Evolutionary conservation across 768 basidiomycete genomes (phyloP).

Genomic region (Cystofilobasidium macerans): DNA sequence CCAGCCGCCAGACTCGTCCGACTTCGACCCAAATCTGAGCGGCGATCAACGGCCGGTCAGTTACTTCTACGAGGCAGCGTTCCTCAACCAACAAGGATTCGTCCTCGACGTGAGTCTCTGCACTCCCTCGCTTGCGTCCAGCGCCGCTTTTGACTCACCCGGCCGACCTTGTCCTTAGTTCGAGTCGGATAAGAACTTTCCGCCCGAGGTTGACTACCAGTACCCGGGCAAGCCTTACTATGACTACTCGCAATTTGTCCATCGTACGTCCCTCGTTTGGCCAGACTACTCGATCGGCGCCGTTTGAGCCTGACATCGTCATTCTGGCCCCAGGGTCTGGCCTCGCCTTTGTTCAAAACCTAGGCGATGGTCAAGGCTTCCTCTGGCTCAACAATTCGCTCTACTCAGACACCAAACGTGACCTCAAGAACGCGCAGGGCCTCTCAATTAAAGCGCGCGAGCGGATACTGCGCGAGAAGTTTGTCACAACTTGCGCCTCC

Average conservation of each 20-base stretch:
- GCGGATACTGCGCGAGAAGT: background rate
- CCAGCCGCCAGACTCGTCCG: constrained; percentile 49
- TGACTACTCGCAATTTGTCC: constrained; percentile 61
- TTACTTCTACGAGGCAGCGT: constrained; percentile 43
- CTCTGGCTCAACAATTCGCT: constrained; percentile 67
- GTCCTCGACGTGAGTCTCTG: constrained; percentile 17
- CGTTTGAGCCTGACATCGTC: background rate
- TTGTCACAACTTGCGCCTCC: background rate
- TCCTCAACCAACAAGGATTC: constrained; percentile 14
- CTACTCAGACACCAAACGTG: constrained; percentile 6
- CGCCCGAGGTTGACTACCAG: constrained; percentile 11
- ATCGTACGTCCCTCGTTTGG: background rate
- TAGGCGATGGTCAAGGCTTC: constrained; percentile 68
- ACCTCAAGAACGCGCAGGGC: background rate
- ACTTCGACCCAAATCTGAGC: constrained; percentile 51
- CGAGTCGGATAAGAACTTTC: constrained; percentile 21
- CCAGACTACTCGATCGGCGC: background rate
- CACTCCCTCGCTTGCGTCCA: background rate
- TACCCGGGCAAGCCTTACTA: constrained; percentile 61
- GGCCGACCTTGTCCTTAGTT: background rate
- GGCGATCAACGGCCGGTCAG: constrained; percentile 48
- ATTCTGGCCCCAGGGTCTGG: constrained; percentile 45
- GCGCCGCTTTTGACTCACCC: background rate
- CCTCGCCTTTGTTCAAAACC: constrained; percentile 76
- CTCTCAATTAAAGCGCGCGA: constrained; percentile 1